These are phyloP conservation scores for Xanthoceras sorbifolium DNA, from an alignment of 345 rosid species.

Conservation along the genomic window DNA sequence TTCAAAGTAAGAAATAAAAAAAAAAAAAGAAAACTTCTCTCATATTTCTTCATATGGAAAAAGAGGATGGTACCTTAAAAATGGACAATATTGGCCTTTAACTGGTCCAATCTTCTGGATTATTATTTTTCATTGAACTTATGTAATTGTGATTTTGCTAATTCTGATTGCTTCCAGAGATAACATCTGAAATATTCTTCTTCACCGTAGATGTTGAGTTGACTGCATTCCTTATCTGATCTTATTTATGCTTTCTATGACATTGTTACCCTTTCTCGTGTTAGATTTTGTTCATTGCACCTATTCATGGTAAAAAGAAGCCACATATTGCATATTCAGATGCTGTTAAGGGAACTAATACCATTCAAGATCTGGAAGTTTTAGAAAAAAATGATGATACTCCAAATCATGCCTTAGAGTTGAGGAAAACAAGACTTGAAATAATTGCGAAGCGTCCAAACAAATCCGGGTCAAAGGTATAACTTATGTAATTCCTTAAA, in stretches of 20 bases:
- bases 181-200: conserved; percentile 16
- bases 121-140: not conserved
- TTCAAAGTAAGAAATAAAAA: too few species aligned
- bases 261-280: conserved; percentile 18
- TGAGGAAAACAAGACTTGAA: conserved; percentile 45
- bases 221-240: conserved; percentile 13
- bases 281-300: conserved; percentile 76
- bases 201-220: conserved; percentile 15
- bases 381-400: conserved; percentile 34
- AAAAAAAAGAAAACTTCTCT: too few species aligned
- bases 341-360: conserved; percentile 30
- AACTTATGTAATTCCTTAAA: conserved; percentile 24
- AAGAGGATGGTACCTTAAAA: not conserved
- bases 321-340: conserved; percentile 47
- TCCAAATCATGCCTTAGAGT: conserved; percentile 42
- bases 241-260: conserved; percentile 14
- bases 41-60: too few species aligned
- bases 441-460: conserved; percentile 56
- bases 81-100: not conserved
- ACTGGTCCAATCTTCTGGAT: not conserved
- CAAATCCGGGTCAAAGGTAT: conserved; percentile 72
- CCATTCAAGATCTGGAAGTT: conserved; percentile 29
- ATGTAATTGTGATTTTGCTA: not conserved
- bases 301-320: conserved; percentile 58
- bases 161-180: conserved; percentile 2